Evolutionary conservation across 108 stramenopile species (phyloP).

Genomic region (Skeletonema tropicum): DNA sequence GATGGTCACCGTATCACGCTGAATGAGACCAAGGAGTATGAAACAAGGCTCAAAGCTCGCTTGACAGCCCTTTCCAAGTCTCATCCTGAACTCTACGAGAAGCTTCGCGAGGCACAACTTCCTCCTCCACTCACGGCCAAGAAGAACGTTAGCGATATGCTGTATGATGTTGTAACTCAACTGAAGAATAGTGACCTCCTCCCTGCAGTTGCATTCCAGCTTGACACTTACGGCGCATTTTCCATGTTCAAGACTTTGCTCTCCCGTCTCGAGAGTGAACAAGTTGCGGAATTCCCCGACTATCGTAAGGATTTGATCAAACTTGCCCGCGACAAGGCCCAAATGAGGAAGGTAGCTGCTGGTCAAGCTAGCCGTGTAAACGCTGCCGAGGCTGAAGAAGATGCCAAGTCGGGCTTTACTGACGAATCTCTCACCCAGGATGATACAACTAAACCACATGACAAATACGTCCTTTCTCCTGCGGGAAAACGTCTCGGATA

Average conservation of each 20-base stretch:
- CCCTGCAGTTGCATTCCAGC: slow-evolving; percentile 97
- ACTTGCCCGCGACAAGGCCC: slow-evolving; percentile 86
- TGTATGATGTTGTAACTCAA: slow-evolving; percentile 84
- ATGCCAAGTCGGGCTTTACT: slow-evolving; percentile 90
- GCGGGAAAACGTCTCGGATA: slow-evolving; percentile 90
- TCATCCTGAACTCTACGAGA: slow-evolving; percentile 86
- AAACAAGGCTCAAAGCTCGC: slow-evolving; percentile 88
- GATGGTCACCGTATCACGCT: slow-evolving; percentile 93
- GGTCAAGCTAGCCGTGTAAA: slow-evolving; percentile 89
- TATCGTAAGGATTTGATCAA: slow-evolving; percentile 92
- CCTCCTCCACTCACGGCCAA: slow-evolving; percentile 80
- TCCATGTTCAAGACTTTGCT: slow-evolving; percentile 96
- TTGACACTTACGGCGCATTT: slow-evolving; percentile 97
- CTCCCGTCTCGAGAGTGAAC: slow-evolving; percentile 86
- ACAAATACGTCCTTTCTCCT: slow-evolving; percentile 92
- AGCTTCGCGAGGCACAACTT: slow-evolving; percentile 74
- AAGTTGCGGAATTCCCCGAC: slow-evolving; percentile 90
- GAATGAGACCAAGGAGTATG: slow-evolving; percentile 96
- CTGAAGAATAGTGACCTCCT: slow-evolving; percentile 86
- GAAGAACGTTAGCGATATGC: slow-evolving; percentile 83
- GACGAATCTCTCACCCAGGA: slow-evolving; percentile 86
- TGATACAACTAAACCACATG: slow-evolving; percentile 96
- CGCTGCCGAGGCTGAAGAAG: slow-evolving; percentile 91
- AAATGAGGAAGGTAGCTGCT: slow-evolving; percentile 89
- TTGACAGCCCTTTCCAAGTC: slow-evolving; percentile 79